These are phyloP conservation scores for Solanum chaucha DNA, from an alignment of 257 asterid genomes.

Conservation along the genomic window DNA sequence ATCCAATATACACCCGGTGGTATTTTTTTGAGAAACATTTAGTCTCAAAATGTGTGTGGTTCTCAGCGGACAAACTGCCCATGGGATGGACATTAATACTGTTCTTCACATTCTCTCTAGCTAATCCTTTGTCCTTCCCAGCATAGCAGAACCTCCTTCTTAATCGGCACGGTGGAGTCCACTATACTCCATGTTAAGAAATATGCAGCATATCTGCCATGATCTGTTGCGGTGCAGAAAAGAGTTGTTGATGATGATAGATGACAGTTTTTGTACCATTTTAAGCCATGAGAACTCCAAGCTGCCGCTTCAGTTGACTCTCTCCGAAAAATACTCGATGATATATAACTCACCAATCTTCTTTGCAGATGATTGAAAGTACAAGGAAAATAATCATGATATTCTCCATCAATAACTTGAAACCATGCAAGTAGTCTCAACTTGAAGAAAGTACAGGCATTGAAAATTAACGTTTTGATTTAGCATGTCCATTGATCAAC, in stretches of 20 bases:
- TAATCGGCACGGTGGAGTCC: background rate
- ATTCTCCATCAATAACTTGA: background rate
- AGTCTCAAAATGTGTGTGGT: background rate
- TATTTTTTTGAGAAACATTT: background rate
- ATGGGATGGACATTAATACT: background rate
- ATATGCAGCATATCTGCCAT: background rate
- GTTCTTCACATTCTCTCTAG: background rate
- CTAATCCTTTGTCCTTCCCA: background rate
- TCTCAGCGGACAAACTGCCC: background rate
- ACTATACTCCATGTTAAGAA: background rate
- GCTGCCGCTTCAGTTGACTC: background rate
- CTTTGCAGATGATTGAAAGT: background rate
- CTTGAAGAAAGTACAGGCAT: background rate
- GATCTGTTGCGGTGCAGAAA: background rate
- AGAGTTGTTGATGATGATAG: background rate
- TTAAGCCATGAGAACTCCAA: background rate
- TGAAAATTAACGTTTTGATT: constrained; percentile 13
- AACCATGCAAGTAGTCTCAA: background rate
- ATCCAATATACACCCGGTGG: background rate
- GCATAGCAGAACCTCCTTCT: background rate
- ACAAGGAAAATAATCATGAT: background rate
- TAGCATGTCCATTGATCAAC: constrained; percentile 50
- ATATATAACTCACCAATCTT: background rate
- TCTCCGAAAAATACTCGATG: background rate
- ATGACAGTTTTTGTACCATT: background rate